A percentile compares a stretch with the other conserved stretches of the same genome.
phyloP scores from a whole-genome alignment of 1,284 basidiomycete genomes.

The Ganoderma leucocontextum region DNA sequence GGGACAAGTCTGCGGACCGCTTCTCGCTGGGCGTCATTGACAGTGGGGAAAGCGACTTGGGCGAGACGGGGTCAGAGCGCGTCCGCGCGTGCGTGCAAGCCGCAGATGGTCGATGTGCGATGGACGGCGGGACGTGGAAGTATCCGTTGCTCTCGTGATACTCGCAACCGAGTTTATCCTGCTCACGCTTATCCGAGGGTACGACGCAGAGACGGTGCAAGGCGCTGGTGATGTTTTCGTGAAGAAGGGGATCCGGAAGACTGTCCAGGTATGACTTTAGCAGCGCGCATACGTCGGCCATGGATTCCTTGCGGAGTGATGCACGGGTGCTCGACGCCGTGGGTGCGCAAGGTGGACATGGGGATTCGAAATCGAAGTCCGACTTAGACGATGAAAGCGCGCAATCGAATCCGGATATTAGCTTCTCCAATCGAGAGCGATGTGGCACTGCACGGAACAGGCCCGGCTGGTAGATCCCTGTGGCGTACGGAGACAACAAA shows the following conservation, averaged over 20 bases:
- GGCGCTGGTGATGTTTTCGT: conserved; percentile 51
- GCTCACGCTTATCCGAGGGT: conserved; percentile 49
- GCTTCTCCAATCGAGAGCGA: conserved; percentile 46
- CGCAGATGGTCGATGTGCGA: background rate
- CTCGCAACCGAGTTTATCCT: conserved; percentile 21
- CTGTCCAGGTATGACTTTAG: conserved; percentile 64
- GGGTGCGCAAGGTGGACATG: conserved; percentile 18
- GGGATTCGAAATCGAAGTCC: conserved; percentile 5
- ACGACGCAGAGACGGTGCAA: conserved; percentile 61
- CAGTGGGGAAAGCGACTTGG: background rate
- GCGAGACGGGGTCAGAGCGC: conserved; percentile 15
- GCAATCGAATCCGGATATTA: conserved; percentile 48
- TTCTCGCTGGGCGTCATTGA: conserved; percentile 25
- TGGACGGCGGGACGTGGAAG: conserved; percentile 11
- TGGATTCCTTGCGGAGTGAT: conserved; percentile 57
- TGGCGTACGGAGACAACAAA: background rate
- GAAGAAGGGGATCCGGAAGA: conserved; percentile 61
- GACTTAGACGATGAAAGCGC: background rate
- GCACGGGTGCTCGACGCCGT: conserved; percentile 25
- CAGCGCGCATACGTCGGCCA: conserved; percentile 67
- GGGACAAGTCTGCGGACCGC: conserved; percentile 9
- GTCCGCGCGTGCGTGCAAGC: background rate
- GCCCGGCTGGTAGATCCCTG: conserved; percentile 55
- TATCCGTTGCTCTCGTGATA: conserved; percentile 14
- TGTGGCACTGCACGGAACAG: conserved; percentile 54